Conservation (phyloP, 202 grass and related monocot species). For the Zizania palustris region DNA sequence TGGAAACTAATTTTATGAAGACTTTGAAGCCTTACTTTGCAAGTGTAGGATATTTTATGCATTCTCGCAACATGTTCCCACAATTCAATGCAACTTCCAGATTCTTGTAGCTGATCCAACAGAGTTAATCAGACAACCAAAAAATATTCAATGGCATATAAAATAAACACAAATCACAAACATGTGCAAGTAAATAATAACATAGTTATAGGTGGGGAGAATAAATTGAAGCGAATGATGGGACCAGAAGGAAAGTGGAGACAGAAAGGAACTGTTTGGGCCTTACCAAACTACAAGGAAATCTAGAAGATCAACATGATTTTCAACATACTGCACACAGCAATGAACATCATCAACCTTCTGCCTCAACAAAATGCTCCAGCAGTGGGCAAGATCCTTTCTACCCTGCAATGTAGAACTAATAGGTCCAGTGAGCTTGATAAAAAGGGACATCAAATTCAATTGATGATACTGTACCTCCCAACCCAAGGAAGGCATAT, state of each 20-base stretch:
- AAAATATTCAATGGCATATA: slow-evolving; percentile 32
- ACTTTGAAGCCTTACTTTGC: slow-evolving; percentile 75
- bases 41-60: slow-evolving; percentile 93
- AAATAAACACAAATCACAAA: background rate
- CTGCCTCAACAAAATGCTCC: slow-evolving; percentile 89
- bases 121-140: slow-evolving; percentile 39
- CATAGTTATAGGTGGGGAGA: background rate
- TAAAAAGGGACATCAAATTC: slow-evolving; percentile 6
- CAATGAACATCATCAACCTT: slow-evolving; percentile 72
- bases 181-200: background rate
- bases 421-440: slow-evolving; percentile 19
- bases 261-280: slow-evolving; percentile 29
- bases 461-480: slow-evolving; percentile 62
- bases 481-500: slow-evolving; percentile 90
- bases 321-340: slow-evolving; percentile 90
- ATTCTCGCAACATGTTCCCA: slow-evolving; percentile 98
- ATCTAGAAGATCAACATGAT: slow-evolving; percentile 89
- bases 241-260: background rate
- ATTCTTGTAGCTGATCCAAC: slow-evolving; percentile 86
- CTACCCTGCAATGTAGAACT: slow-evolving; percentile 64
- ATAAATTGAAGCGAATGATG: slow-evolving; percentile 26
- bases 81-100: slow-evolving; percentile 97
- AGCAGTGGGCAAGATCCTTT: slow-evolving; percentile 89
- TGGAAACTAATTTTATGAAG: slow-evolving; percentile 22
- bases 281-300: slow-evolving; percentile 97